Base-by-base conservation (phyloP, 768 basidiomycete genomes). In the Scleroderma bovista region DNA sequence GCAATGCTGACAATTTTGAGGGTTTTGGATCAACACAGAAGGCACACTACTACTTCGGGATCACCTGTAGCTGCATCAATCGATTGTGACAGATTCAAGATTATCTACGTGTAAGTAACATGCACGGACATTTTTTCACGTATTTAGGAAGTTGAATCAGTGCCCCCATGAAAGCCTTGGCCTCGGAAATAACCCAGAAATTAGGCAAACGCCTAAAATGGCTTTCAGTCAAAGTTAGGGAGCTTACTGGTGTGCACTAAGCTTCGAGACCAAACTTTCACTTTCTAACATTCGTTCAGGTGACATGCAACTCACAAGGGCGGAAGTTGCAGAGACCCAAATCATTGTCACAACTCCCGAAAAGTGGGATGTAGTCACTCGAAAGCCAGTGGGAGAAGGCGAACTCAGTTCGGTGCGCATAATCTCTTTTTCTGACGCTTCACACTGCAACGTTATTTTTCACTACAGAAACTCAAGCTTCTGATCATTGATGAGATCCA, bases 341-440 rank as follows among this genome's bases (percentile, higher is more conserved):
- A 86, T 99, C 40, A 98, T 99, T 51, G 93, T 99, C 7, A 99
- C 96, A 2, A 99, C 96, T 1, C 96, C 96, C 0, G 96, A 99
- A 66, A 99, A 99, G 67, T 99, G 96, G 96, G 96, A 98, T 57
- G 96, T 99, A 0, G 96, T 99, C 3, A 99, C 96, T 9, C 75
- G 96, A 53, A 98, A 96, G 64, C 93, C 95, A 1, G 93, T 88
- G 1, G 93, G 94, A 8, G 96, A 98, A 70, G 95, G 93, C 12
- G 94, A 98, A 64, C 73, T 98, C n/a, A 90, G 90, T 31, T 86
- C 91, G 45, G 94, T 94, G 54, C 49, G 86, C 65, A 39, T 49
- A 32, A 15, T 19, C 15, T 50, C 13, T 22, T 24, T 33, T 40
- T 26, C n/a, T 36, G 34, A 36, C 9, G 11, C 11, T 9, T 41